Evolutionary conservation across 1,284 basidiomycete species (phyloP), one percentile per base, ranked within the genome.

Genomic region (Butyriboletus appendiculatus): DNA sequence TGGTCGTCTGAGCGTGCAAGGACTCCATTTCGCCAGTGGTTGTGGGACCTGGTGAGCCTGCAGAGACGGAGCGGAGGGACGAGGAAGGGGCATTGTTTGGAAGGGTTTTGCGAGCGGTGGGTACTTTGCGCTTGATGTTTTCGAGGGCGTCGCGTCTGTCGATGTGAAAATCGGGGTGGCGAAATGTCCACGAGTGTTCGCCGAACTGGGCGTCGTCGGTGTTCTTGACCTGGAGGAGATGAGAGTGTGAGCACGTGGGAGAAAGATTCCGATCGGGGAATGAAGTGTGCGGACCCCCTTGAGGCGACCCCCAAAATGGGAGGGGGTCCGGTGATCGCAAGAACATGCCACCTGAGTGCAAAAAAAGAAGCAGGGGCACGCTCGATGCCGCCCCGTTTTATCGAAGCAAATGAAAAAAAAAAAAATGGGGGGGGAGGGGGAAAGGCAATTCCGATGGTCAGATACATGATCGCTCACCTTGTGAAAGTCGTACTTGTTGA

Each of bases 401-500:
- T 20, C 16, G 28, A 61, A 59, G 22, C 30, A 30, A 2, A 35
- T 43, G 18, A 50, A 56, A 48, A 53, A 12, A 45, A 49, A 6
- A 39, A 24, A 42, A 53, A 12, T n/a, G n/a, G n/a, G n/a, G n/a
- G n/a, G n/a, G n/a, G n/a, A n/a, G n/a, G n/a, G n/a, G n/a, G n/a
- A 46, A 49, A 6, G 7, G 47, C 18, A 30, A 45, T 45, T 48
- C 52, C 47, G 50, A 48, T 26, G 43, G 48, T 44, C 40, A 32
- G 9, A 44, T 39, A 22, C 9, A 41, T 40, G 52, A 62, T 53
- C 57, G 53, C 76, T 64, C 51, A 88, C 92, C 78, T 98, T 98
- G 79, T 96, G 94, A 67, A 98, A 98, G 67, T 97, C 96, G 69
- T 98, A 98, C 76, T 98, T 98, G 83, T 98, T 98, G 39, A 98